Evolutionary conservation across 768 basidiomycete genomes (phyloP), one percentile per base, ranked within the genome.

Genomic region (Nidula microcarpa): DNA sequence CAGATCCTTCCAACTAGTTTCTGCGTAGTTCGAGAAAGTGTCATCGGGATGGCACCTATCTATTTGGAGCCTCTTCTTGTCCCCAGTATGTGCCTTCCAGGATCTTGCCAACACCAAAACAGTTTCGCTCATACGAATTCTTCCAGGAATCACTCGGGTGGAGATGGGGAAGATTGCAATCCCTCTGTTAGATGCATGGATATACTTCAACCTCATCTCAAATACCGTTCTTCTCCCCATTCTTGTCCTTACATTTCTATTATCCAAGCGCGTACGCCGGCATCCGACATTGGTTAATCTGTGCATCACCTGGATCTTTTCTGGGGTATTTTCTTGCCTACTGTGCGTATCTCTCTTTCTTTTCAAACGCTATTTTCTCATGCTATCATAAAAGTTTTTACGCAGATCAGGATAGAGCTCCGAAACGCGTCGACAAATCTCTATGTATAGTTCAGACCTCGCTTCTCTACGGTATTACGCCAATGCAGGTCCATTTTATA

Each of bases 261-360:
- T 78, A 43, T 71, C 75, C 6, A 70, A 62, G 47, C 61, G 64
- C 3, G 70, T 58, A 1, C 67, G 65, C 43, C 69, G 76, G 43
- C 76, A 77, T 55, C 72, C 74, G 1, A 71, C 72, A 1, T 62
- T 81, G 39, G 64, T 80, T 43, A 79, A 78, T 50, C 62, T 79
- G 3, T 77, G 74, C 55, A 67, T 76, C 23, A 75, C 74, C 8
- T 79, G 76, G 76, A 76, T 78, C 14, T 58, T 80, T 16, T 73
- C 75, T 3, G 76, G 74, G 2, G 60, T 76, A 17, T 73, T 70
- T 52, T 70, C 74, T 9, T 62, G 72, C 3, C 58, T 81, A 34
- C 66, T 81, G 76, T 79, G 54, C 60, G 77, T 55, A 17, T 8
- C 23, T n/a, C 7, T 8, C 10, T 46, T 30, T 46, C 44, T 46